Percentiles rank a stretch among this genome's conserved stretches.
Evolutionary conservation across 441 rosid species (phyloP).

Genomic region (Gossypium armourianum): DNA sequence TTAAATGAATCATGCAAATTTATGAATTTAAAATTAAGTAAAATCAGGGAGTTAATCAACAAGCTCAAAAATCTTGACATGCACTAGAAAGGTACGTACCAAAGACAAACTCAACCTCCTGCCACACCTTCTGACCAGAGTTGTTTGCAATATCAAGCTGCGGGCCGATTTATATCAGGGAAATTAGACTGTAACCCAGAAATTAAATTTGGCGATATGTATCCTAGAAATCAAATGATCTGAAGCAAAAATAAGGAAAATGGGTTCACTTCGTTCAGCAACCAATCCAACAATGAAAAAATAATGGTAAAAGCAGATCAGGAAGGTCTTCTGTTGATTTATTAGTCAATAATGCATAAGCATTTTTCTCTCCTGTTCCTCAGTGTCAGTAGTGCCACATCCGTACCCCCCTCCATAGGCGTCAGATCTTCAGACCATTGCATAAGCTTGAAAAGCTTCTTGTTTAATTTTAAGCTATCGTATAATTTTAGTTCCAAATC

Average conservation of each 20-base stretch:
- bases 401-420: not conserved
- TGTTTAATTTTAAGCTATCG: not conserved
- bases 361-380: not conserved
- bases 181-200: constrained; percentile 8
- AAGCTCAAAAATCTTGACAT: not conserved
- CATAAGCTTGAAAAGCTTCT: not conserved
- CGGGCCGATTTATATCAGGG: constrained; percentile 11
- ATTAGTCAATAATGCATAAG: not conserved
- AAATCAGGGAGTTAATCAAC: constrained; percentile 5
- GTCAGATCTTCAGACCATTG: not conserved
- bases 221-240: constrained; percentile 3
- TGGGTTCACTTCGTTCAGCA: not conserved
- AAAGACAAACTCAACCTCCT: constrained; percentile 68
- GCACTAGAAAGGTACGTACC: constrained; percentile 44
- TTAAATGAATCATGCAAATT: not conserved
- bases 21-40: not conserved
- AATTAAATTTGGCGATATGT: constrained; percentile 9
- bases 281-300: not conserved
- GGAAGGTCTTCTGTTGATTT: constrained; percentile 6
- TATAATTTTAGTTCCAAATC: not conserved
- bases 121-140: constrained; percentile 82
- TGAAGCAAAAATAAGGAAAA: not conserved
- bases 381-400: not conserved
- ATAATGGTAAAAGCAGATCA: not conserved
- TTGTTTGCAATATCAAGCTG: constrained; percentile 92